Base-by-base conservation (phyloP, 2,329 filamentous ascomycete species). In the Leptoxyphium fumago region DNA sequence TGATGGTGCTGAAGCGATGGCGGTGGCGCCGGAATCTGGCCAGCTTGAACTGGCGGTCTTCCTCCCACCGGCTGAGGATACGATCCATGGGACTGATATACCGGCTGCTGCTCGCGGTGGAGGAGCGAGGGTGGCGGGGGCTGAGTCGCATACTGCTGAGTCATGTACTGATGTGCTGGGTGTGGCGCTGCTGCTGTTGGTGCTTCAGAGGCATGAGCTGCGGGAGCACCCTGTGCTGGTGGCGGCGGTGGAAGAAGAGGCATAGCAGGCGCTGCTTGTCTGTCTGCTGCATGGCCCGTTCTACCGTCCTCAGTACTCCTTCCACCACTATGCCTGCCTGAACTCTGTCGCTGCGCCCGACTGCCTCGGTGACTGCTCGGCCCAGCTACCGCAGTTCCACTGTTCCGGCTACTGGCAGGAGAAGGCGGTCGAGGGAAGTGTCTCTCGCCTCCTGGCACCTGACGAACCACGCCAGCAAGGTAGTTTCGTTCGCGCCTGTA, bases 401-500 rank as follows among this genome's bases (percentile, higher is more conserved):
- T 15, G 15, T 13, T 15, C 9, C 32, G 11, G 13, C 32, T 36
- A 36, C 13, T 13, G 4, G 32, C 32, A 36, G 68, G 68, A 2
- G 68, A 71, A 17, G 56, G 52, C 2, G 66, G 66, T 34, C 68
- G 60, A 14, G 63, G 61, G 40, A 67, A 67, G 46, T 68, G 66
- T 39, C 64, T 59, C 26, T 70, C 66, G 7, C 62, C 63, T 11
- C 72, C 70, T 2, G 77, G 73, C 3, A 75, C 75, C 48, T 75
- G 72, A 41, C 71, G 63, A 1, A 86, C 67, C 29, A 85, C 63
- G n/a, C 80, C 75, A 42, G 77, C 71, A 48, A 88, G 73, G 41
- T 82, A 75, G 54, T 87, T 80, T 41, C 84, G 71, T 53, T 91
- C 84, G 8, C 69, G 68, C 39, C 78, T 74, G 59, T 89, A 89